Evolutionary conservation across 495 filamentous ascomycete genomes (phyloP).

Genomic region (Apiosordaria backusii): DNA sequence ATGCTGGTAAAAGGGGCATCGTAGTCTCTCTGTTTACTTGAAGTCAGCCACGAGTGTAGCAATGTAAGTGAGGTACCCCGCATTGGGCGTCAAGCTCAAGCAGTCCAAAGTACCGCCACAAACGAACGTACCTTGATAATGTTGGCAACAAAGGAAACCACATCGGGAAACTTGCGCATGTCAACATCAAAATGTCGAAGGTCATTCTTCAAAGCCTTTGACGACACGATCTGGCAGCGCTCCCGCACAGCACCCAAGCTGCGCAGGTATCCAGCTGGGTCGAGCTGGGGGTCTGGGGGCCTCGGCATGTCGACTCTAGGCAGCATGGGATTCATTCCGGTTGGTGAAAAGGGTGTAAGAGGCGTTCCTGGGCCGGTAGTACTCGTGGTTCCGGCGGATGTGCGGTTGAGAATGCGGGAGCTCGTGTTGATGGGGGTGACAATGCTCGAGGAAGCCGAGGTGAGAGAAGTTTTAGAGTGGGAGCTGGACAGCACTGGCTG

Average conservation of each 20-base stretch:
- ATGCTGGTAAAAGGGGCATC: conserved; percentile 81
- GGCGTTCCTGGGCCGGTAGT: conserved; percentile 40
- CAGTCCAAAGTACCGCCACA: background rate
- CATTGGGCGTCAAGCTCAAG: background rate
- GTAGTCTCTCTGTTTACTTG: conserved; percentile 67
- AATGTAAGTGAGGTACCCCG: background rate
- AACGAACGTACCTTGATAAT: conserved; percentile 79
- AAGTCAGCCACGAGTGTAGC: conserved; percentile 9
- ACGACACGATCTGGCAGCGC: conserved; percentile 64
- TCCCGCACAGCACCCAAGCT: conserved; percentile 89
- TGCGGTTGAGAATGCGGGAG: conserved; percentile 35
- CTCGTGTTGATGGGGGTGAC: conserved; percentile 30
- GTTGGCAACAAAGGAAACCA: conserved; percentile 86
- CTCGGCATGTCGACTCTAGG: conserved; percentile 68
- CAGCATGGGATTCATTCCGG: conserved; percentile 33
- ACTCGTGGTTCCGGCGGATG: conserved; percentile 37
- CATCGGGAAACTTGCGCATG: conserved; percentile 79
- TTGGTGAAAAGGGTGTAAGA: conserved; percentile 43
- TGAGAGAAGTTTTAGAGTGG: conserved; percentile 36
- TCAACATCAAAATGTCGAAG: conserved; percentile 92
- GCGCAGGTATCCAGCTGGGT: conserved; percentile 87
- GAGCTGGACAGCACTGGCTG: conserved; percentile 28
- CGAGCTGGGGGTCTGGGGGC: conserved; percentile 82
- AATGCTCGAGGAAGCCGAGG: conserved; percentile 34
- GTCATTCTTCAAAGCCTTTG: conserved; percentile 73